Percentiles rank a stretch among this genome's conserved stretches.
phyloP scores from a whole-genome alignment of 495 filamentous ascomycete species.

The Penicillium malachiteum region DNA sequence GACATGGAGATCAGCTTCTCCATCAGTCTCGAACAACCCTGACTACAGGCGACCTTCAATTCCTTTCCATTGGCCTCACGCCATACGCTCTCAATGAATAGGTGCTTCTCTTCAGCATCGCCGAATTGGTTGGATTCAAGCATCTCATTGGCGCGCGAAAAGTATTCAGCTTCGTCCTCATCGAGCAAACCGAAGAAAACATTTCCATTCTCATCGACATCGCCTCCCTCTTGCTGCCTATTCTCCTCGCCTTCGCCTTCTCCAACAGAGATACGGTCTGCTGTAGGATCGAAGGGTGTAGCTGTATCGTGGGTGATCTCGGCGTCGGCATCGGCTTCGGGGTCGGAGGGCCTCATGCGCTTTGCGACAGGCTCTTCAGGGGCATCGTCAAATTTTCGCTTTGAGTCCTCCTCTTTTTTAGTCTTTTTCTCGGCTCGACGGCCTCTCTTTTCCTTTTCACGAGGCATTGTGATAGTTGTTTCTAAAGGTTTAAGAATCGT shows the following conservation, averaged over 20 bases:
- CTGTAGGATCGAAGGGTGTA: conserved; percentile 17
- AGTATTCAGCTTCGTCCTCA: conserved; percentile 91
- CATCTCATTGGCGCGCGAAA: conserved; percentile 80
- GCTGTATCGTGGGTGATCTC: conserved; percentile 19
- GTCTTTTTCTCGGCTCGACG: conserved; percentile 58
- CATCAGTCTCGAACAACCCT: conserved; percentile 90
- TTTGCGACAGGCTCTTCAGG: conserved; percentile 38
- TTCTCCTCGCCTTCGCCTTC: conserved; percentile 19
- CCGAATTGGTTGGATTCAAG: conserved; percentile 85
- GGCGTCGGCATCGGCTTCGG: conserved; percentile 12
- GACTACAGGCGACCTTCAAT: conserved; percentile 90
- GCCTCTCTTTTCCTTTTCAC: conserved; percentile 66
- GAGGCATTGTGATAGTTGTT: conserved; percentile 39
- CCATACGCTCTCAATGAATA: conserved; percentile 86
- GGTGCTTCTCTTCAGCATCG: conserved; percentile 67
- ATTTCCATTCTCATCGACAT: conserved; percentile 24
- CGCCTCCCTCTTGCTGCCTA: conserved; percentile 14
- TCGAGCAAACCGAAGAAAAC: conserved; percentile 88
- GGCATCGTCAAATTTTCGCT: conserved; percentile 44
- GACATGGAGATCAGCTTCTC: conserved; percentile 86
- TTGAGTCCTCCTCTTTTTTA: conserved; percentile 39
- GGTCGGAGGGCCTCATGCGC: conserved; percentile 36
- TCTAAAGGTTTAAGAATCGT: conserved; percentile 3
- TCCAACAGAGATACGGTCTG: conserved; percentile 41
- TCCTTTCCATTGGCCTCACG: conserved; percentile 86